Evolutionary conservation across 2,329 filamentous ascomycete genomes (phyloP).

Genomic region (Stachybotrys echinatus): DNA sequence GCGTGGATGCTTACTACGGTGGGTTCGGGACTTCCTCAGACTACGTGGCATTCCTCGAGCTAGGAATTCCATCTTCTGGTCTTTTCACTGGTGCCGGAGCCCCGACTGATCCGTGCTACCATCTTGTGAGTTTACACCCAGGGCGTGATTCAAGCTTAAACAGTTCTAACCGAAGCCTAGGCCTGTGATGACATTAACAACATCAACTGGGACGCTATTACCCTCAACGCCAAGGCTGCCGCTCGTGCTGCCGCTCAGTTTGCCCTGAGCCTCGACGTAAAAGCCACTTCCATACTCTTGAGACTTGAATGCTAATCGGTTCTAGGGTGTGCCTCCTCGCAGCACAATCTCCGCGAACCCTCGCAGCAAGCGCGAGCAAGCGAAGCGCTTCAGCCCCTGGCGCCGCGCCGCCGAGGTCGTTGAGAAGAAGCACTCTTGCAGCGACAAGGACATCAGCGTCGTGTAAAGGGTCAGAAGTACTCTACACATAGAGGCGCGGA

Average conservation of each 20-base stretch:
- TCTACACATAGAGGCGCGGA: too few relatives aligned
- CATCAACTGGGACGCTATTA: conserved; percentile 34
- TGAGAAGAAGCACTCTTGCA: conserved; percentile 22
- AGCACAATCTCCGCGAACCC: conserved; percentile 21
- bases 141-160: too few relatives aligned
- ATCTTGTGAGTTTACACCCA: conserved; percentile 15
- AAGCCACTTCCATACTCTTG: too few relatives aligned
- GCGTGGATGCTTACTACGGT: conserved; percentile 20
- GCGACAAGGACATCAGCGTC: conserved; percentile 15
- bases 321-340: conserved; percentile 27
- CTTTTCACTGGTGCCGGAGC: conserved; percentile 34
- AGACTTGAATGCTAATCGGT: too few relatives aligned
- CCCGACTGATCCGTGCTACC: conserved; percentile 29
- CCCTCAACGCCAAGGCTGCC: conserved; percentile 36
- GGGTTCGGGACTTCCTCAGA: conserved; percentile 32
- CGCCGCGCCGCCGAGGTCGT: conserved; percentile 15
- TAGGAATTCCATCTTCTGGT: conserved; percentile 33
- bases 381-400: conserved; percentile 18
- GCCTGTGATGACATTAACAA: conserved; percentile 33
- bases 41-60: conserved; percentile 33
- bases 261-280: conserved; percentile 27
- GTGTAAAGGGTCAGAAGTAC: conserved; percentile 6
- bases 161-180: not conserved
- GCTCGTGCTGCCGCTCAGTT: conserved; percentile 42
- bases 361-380: conserved; percentile 15